A percentile compares a stretch with the other conserved stretches of the same genome.
Conservation (phyloP, 1,284 basidiomycete genomes). For the Ustilago nuda region DNA sequence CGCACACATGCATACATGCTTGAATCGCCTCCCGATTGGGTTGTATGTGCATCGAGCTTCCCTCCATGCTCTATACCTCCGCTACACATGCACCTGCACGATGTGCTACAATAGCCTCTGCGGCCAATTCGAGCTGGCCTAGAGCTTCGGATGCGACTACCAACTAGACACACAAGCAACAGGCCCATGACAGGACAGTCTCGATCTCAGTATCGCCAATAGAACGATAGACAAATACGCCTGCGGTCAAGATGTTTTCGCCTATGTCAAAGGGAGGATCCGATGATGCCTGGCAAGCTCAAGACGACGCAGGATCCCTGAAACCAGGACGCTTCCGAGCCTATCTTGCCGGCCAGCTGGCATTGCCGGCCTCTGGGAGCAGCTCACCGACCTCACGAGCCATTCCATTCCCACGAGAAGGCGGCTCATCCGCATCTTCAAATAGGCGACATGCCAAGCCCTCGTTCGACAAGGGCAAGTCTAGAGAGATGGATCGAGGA, state of each 20-base stretch:
- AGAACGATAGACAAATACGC: background rate
- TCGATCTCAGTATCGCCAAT: background rate
- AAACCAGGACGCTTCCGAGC: slow-evolving; percentile 52
- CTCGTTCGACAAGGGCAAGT: slow-evolving; percentile 33
- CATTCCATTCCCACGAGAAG: slow-evolving; percentile 37
- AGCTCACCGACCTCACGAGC: slow-evolving; percentile 18
- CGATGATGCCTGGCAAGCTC: slow-evolving; percentile 51
- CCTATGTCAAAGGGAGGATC: slow-evolving; percentile 53
- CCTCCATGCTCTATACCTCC: background rate
- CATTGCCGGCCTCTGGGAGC: slow-evolving; percentile 5
- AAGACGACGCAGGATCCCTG: slow-evolving; percentile 51
- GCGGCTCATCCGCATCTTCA: slow-evolving; percentile 4
- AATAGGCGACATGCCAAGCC: slow-evolving; percentile 16
- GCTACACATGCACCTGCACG: background rate
- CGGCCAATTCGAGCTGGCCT: background rate
- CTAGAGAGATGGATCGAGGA: slow-evolving; percentile 18
- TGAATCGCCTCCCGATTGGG: background rate
- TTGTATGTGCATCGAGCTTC: background rate
- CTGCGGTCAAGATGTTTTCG: slow-evolving; percentile 32
- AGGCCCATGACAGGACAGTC: background rate
- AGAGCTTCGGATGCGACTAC: background rate
- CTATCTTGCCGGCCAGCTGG: slow-evolving; percentile 48
- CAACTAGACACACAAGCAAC: background rate
- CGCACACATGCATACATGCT: background rate
- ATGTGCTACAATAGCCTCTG: background rate